A percentile compares a stretch with the other conserved stretches of the same genome.
Conservation (phyloP, 2,329 filamentous ascomycete genomes). For the Rhinocladiella similis region DNA sequence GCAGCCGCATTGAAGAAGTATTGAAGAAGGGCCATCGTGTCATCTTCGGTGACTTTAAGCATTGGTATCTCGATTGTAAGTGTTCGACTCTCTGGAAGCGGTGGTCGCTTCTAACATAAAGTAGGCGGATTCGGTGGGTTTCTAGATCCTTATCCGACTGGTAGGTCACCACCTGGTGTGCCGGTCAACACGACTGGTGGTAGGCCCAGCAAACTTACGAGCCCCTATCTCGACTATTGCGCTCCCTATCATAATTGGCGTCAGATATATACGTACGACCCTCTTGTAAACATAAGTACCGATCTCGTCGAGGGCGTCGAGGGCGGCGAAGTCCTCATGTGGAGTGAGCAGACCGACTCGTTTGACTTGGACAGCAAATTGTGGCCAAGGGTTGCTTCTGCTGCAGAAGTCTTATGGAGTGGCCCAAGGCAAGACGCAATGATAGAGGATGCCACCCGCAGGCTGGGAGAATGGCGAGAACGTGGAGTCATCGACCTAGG, state of each 20-base stretch:
- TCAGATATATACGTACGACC: constrained; percentile 78
- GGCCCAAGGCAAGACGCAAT: constrained; percentile 49
- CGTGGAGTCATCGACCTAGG: constrained; percentile 66
- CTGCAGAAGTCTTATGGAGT: constrained; percentile 58
- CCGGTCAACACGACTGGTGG: constrained; percentile 27
- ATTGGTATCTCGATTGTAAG: constrained; percentile 34
- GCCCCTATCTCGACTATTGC: constrained; percentile 79
- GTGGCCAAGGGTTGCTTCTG: constrained; percentile 58
- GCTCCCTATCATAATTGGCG: constrained; percentile 78
- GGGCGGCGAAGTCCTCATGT: constrained; percentile 79
- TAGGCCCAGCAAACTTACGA: constrained; percentile 18
- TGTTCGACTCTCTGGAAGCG: constrained; percentile 1
- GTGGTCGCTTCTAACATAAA: constrained; percentile 1
- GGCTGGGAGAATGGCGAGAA: constrained; percentile 75
- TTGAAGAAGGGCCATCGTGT: constrained; percentile 34
- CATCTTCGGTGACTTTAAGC: constrained; percentile 33
- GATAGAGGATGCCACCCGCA: constrained; percentile 61
- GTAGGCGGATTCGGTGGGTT: constrained; percentile 29
- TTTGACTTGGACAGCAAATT: constrained; percentile 65
- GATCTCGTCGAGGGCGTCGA: constrained; percentile 67
- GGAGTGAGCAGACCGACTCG: constrained; percentile 75
- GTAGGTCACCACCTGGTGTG: constrained; percentile 27
- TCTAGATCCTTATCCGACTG: constrained; percentile 28
- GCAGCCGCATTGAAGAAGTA: constrained; percentile 29
- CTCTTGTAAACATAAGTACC: constrained; percentile 61